These are phyloP conservation scores for Mycena sanguinolenta DNA, from an alignment of 768 basidiomycete species.

Conservation along the genomic window DNA sequence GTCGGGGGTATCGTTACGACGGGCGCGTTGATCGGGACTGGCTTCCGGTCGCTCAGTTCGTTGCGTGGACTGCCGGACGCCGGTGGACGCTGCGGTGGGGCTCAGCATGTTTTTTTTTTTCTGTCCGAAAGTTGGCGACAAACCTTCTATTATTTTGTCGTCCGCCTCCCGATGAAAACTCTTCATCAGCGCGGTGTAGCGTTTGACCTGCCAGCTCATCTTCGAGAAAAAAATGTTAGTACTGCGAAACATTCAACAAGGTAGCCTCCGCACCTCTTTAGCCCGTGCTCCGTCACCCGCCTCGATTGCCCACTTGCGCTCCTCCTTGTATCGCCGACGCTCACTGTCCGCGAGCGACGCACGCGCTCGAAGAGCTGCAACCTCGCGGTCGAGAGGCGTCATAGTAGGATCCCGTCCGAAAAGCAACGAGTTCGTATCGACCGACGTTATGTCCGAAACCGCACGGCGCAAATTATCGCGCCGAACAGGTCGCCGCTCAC, in stretches of 20 bases:
- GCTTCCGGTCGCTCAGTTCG: constrained; percentile 10
- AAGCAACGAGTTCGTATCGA: constrained; percentile 77
- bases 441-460: constrained; percentile 73
- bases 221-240: constrained; percentile 53
- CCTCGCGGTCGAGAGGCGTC: constrained; percentile 77
- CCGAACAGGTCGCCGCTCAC: constrained; percentile 28
- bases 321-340: constrained; percentile 85
- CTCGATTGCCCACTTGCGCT: constrained; percentile 88
- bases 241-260: background rate
- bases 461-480: constrained; percentile 43
- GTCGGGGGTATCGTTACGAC: constrained; percentile 17
- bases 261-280: constrained; percentile 32
- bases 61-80: constrained; percentile 16
- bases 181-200: constrained; percentile 83
- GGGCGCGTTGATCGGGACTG: constrained; percentile 12
- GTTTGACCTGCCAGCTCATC: constrained; percentile 88
- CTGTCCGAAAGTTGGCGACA: constrained; percentile 43
- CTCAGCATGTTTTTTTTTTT: background rate
- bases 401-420: constrained; percentile 67
- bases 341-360: constrained; percentile 89
- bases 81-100: constrained; percentile 18
- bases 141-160: constrained; percentile 71
- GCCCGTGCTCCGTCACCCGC: constrained; percentile 84
- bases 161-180: constrained; percentile 87
- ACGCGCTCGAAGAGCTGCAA: constrained; percentile 80